A percentile compares a stretch with the other conserved stretches of the same genome.
These are phyloP conservation scores for Apiospora sp. DNA, from an alignment of 2,329 filamentous ascomycete genomes.

Conservation along the genomic window DNA sequence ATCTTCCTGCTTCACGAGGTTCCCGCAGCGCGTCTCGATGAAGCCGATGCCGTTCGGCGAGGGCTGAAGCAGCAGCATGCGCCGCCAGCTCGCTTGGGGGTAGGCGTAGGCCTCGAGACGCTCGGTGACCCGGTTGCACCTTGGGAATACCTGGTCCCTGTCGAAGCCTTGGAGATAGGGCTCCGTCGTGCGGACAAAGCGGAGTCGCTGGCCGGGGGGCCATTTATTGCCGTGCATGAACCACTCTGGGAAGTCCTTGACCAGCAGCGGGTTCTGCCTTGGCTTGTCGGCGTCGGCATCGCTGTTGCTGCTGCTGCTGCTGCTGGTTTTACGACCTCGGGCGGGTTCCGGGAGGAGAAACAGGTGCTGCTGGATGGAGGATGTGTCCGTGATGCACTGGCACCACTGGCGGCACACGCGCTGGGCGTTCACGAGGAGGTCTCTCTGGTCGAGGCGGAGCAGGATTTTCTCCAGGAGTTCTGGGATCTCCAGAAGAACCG, in stretches of 20 bases:
- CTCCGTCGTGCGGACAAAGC: conserved; percentile 19
- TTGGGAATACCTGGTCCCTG: not conserved
- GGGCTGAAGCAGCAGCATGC: conserved; percentile 28
- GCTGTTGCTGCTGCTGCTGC: no score
- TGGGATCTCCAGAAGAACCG: conserved; percentile 11
- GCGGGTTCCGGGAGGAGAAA: conserved; percentile 26
- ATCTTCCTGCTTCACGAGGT: not conserved
- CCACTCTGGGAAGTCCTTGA: not conserved
- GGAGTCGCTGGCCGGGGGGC: not conserved
- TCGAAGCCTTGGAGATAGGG: not conserved
- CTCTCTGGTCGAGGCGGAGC: conserved; percentile 25
- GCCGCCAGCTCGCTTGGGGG: conserved; percentile 20
- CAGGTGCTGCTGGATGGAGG: conserved; percentile 24
- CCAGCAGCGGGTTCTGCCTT: conserved; percentile 11
- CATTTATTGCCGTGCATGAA: not conserved
- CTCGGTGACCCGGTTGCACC: not conserved
- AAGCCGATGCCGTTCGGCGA: conserved; percentile 33
- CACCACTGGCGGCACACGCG: conserved; percentile 26
- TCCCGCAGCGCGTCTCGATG: not conserved
- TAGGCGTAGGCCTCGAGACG: not conserved
- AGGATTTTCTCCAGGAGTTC: conserved; percentile 30
- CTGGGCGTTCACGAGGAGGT: conserved; percentile 26
- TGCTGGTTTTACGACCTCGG: not conserved
- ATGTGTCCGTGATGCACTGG: conserved; percentile 5
- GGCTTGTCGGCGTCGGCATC: not conserved